Evolutionary conservation across 2,329 filamentous ascomycete genomes (phyloP).

Genomic region (Stylonectria norvegica): DNA sequence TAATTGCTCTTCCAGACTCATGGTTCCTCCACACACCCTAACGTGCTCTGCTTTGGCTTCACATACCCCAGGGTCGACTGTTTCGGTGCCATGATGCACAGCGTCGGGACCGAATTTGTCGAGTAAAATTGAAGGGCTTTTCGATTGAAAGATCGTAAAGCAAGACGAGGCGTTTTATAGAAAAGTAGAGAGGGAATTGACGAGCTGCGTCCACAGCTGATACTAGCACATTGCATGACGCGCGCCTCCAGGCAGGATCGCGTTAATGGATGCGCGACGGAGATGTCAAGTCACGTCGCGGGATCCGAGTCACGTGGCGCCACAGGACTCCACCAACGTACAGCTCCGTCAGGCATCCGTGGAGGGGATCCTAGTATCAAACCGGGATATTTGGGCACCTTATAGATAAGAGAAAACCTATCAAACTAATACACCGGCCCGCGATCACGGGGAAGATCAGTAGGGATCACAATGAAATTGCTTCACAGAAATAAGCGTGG

Average conservation of each 20-base stretch:
- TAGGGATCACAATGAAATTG: too few species aligned
- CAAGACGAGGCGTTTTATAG: conserved; percentile 9
- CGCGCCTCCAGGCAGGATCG: conserved; percentile 37
- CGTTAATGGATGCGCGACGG: conserved; percentile 34
- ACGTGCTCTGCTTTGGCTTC: conserved; percentile 66
- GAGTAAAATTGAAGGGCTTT: conserved; percentile 7
- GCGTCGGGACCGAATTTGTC: conserved; percentile 6
- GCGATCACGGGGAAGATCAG: too few species aligned
- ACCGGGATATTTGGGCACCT: too few species aligned
- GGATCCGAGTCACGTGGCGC: conserved; percentile 26
- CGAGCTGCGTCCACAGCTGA: conserved; percentile 19
- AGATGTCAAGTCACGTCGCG: conserved; percentile 19
- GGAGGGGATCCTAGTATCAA: too few species aligned
- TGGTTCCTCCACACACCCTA: conserved; percentile 55
- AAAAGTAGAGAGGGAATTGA: conserved; percentile 17
- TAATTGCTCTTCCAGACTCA: neutral
- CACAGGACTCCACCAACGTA: too few species aligned
- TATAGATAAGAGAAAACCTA: too few species aligned
- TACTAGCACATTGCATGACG: conserved; percentile 31
- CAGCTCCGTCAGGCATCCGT: too few species aligned
- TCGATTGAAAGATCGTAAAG: conserved; percentile 5
- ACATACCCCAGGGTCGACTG: conserved; percentile 90
- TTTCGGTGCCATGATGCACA: conserved; percentile 51
- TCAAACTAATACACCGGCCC: too few species aligned
- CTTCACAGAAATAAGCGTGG: too few species aligned